Evolutionary conservation across 2,329 filamentous ascomycete genomes (phyloP).

Genomic region (Cercospora sp.): DNA sequence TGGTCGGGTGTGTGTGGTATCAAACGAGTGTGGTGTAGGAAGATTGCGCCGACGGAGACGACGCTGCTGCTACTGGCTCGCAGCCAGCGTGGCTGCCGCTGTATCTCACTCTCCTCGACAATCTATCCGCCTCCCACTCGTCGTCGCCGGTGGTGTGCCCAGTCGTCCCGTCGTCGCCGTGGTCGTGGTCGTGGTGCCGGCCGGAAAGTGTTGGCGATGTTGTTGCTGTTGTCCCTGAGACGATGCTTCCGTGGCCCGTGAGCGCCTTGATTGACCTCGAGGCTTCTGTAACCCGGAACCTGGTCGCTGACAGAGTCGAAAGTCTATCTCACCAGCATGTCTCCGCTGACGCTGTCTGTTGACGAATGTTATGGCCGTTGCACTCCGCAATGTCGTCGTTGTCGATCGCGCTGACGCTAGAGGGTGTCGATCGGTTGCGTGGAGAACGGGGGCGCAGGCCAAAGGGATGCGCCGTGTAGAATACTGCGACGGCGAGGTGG

Average conservation of each 20-base stretch:
- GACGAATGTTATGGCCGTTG: neutral
- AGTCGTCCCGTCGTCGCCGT: neutral
- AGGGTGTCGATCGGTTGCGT: neutral
- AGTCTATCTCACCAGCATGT: neutral
- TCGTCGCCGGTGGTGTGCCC: neutral
- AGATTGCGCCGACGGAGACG: neutral
- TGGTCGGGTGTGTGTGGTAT: neutral
- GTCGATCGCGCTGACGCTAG: neutral
- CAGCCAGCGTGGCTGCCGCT: conserved; percentile 6
- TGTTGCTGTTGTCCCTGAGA: neutral
- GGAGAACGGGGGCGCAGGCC: neutral
- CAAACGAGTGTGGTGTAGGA: conserved; percentile 15
- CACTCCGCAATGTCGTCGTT: neutral
- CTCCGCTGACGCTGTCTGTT: neutral
- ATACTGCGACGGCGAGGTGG: neutral
- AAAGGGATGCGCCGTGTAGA: neutral
- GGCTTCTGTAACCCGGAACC: neutral
- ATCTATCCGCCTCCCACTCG: neutral
- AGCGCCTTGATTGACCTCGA: neutral
- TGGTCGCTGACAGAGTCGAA: neutral
- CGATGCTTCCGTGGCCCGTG: neutral
- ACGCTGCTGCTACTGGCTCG: neutral
- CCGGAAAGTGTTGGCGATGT: neutral
- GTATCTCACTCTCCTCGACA: neutral
- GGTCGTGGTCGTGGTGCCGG: neutral